Evolutionary conservation across 2,329 filamentous ascomycete genomes (phyloP).

Genomic region (Beauveria medogensis): DNA sequence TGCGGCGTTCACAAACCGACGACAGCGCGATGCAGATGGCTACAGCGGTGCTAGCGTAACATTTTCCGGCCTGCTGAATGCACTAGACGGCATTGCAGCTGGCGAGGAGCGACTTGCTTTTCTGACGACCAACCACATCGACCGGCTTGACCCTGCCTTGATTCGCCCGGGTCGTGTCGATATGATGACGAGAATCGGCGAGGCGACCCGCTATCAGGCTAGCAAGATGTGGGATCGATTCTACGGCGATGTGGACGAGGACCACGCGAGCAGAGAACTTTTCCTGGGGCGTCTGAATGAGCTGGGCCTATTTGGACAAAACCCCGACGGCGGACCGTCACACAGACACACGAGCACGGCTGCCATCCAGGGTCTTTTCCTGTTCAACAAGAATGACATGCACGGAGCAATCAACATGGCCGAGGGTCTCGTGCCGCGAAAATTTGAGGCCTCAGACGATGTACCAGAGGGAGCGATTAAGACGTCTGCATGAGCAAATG

Average conservation of each 20-base stretch:
- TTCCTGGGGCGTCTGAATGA: conserved; percentile 66
- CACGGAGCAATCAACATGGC: conserved; percentile 78
- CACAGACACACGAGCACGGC: conserved; percentile 68
- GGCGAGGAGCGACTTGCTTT: conserved; percentile 92
- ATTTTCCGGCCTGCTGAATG: conserved; percentile 83
- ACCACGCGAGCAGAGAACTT: conserved; percentile 51
- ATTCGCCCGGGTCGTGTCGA: conserved; percentile 89
- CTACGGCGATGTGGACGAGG: conserved; percentile 71
- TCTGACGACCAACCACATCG: conserved; percentile 89
- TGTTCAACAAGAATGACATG: conserved; percentile 91
- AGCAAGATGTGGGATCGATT: conserved; percentile 88
- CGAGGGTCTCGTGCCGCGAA: conserved; percentile 53
- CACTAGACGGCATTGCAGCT: conserved; percentile 84
- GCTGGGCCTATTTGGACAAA: conserved; percentile 60
- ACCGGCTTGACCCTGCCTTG: conserved; percentile 79
- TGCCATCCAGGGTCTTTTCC: conserved; percentile 84
- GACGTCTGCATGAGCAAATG: conserved; percentile 12
- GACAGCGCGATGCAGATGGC: conserved; percentile 69
- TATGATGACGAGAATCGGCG: conserved; percentile 82
- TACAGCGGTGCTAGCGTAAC: conserved; percentile 85
- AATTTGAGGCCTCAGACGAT: conserved; percentile 41
- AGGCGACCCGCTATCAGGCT: conserved; percentile 80
- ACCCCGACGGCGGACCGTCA: conserved; percentile 37
- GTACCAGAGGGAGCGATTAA: conserved; percentile 32
- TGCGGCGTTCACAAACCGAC: conserved; percentile 78